Percentiles rank a stretch among this genome's conserved stretches.
Evolutionary conservation across 495 filamentous ascomycete species (phyloP).

Genomic region (Mytilinidion resinicola): DNA sequence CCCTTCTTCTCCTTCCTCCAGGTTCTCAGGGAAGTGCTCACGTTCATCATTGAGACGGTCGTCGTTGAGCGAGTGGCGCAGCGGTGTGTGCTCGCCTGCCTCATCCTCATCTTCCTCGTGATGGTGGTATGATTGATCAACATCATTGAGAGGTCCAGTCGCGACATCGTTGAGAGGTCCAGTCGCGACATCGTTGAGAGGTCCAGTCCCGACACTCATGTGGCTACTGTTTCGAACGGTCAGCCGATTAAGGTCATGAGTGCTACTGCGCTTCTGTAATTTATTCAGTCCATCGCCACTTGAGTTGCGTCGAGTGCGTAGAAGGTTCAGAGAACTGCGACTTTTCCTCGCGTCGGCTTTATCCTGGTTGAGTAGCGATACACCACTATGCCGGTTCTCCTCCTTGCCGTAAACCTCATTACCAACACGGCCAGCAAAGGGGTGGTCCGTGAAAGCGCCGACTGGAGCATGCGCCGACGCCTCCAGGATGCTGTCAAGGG

Average conservation of each 20-base stretch:
- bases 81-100: slow-evolving; percentile 26
- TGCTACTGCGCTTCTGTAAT: slow-evolving; percentile 32
- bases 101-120: slow-evolving; percentile 8
- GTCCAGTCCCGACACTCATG: slow-evolving; percentile 23
- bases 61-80: background rate
- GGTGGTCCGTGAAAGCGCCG: slow-evolving; percentile 89
- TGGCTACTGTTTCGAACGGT: slow-evolving; percentile 20
- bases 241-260: slow-evolving; percentile 26
- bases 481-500: slow-evolving; percentile 87
- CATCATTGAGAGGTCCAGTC: slow-evolving; percentile 11
- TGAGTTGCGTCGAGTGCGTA: slow-evolving; percentile 21
- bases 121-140: background rate
- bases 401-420: slow-evolving; percentile 33
- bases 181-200: slow-evolving; percentile 14
- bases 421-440: slow-evolving; percentile 60
- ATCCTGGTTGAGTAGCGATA: slow-evolving; percentile 6
- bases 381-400: slow-evolving; percentile 8
- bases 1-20: slow-evolving; percentile 21
- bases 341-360: slow-evolving; percentile 24
- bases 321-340: slow-evolving; percentile 28
- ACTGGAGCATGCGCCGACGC: slow-evolving; percentile 92
- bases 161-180: slow-evolving; percentile 9
- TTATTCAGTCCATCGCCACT: slow-evolving; percentile 32
- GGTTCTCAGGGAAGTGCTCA: slow-evolving; percentile 5
- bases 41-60: slow-evolving; percentile 26